These are phyloP conservation scores for Colletotrichum sp. DNA, from an alignment of 2,329 filamentous ascomycete genomes.

Conservation along the genomic window DNA sequence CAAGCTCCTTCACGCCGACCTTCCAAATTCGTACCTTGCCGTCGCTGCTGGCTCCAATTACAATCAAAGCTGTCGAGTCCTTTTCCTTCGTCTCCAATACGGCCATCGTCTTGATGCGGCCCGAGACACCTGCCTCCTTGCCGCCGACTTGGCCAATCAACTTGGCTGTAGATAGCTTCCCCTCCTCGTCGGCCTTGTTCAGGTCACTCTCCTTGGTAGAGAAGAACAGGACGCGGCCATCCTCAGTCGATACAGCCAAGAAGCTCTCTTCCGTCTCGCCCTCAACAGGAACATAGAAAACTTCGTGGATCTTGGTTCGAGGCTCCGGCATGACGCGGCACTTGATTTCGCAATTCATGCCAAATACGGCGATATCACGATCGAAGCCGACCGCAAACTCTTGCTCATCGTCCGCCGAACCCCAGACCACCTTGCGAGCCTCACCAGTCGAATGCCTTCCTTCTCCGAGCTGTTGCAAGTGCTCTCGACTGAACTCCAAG, in stretches of 20 bases:
- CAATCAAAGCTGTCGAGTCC: constrained; percentile 48
- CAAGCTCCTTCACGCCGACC: constrained; percentile 51
- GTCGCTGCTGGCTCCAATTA: constrained; percentile 83
- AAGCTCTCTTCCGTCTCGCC: constrained; percentile 56
- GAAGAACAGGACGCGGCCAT: constrained; percentile 86
- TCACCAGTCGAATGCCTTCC: constrained; percentile 80
- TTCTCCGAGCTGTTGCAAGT: constrained; percentile 79
- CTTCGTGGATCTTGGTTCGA: constrained; percentile 81
- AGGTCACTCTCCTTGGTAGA: constrained; percentile 65
- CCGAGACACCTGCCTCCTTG: constrained; percentile 66
- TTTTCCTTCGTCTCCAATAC: constrained; percentile 54
- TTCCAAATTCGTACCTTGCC: constrained; percentile 83
- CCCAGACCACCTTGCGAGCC: constrained; percentile 83
- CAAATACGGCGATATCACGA: constrained; percentile 82
- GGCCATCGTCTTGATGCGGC: constrained; percentile 89
- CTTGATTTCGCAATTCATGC: constrained; percentile 83
- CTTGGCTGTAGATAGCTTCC: constrained; percentile 61
- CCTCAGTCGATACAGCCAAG: constrained; percentile 84
- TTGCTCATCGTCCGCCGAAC: constrained; percentile 71
- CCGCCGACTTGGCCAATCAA: constrained; percentile 82
- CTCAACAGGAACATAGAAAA: constrained; percentile 70
- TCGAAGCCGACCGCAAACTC: constrained; percentile 93
- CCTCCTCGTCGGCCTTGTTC: constrained; percentile 32
- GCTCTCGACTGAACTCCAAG: constrained; percentile 78
- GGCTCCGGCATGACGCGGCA: constrained; percentile 73